Evolutionary conservation across 2,329 filamentous ascomycete genomes (phyloP), one percentile per base, ranked within the genome.

Genomic region (Diaporthe helianthi): DNA sequence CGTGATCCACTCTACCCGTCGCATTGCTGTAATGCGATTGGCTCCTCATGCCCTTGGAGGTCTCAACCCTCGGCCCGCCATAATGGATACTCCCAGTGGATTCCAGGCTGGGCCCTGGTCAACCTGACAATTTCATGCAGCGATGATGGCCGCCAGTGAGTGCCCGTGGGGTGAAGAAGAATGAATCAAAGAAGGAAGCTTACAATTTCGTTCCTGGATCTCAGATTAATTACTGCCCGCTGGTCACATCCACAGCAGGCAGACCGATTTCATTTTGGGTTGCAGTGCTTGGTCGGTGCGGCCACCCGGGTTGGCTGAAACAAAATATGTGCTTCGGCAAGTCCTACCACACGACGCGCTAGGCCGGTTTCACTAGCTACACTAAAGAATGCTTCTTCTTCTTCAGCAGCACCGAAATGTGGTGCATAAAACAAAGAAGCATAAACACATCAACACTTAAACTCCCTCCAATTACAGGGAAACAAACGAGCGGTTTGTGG

Each of bases 201-300:
- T 41, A 49, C 29, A 36, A 44, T 41, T 49, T 49, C n/a, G 58
- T 53, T 53, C 46, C 52, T 58, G 41, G 29, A 38, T 58, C 22
- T 67, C 52, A 49, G 52, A 29, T 67, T 58, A 22, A 67, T 67
- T 67, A 52, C 65, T 22, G 53, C 65, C 29, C 52, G 64, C 52
- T 12, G 6, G 29, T 38, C n/a, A 47, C n/a, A 12, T 22, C n/a
- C 44, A 47, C n/a, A 63, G n/a, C n/a, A n/a, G n/a, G n/a, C n/a
- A n/a, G n/a, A 63, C 26, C n/a, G n/a, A 33, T 47, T 15, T n/a
- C 19, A 33, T 6, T 31, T 22, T 51, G 22, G 31, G 36, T 38
- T 15, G 12, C 36, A 38, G 12, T 38, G 36, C 12, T 22, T 51
- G 31, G 31, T n/a, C 41, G 46, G 47, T 26, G 38, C 44, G 47